Percentiles rank a stretch among this genome's conserved stretches.
phyloP scores from a whole-genome alignment of 345 rosid genomes.

The Noccaea caerulescens region DNA sequence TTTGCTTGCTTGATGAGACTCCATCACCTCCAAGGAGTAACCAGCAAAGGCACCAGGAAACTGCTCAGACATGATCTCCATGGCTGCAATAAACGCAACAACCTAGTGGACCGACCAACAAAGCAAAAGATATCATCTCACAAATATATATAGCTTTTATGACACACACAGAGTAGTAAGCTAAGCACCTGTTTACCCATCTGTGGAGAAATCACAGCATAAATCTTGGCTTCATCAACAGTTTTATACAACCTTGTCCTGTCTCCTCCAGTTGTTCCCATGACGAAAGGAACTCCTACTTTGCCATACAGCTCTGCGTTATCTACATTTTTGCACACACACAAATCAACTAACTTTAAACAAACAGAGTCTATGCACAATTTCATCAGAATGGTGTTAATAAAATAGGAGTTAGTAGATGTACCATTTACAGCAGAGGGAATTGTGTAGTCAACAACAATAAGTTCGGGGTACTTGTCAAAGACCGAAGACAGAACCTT shows the following conservation, averaged over 20 bases:
- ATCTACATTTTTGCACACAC: slow-evolving; percentile 48
- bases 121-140: slow-evolving; percentile 25
- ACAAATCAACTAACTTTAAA: not conserved
- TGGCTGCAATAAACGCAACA: slow-evolving; percentile 92
- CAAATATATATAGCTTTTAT: not conserved
- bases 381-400: no score
- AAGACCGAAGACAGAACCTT: slow-evolving; percentile 61
- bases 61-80: slow-evolving; percentile 92
- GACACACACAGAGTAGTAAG: not conserved
- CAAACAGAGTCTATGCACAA: not conserved
- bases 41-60: slow-evolving; percentile 95
- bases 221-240: slow-evolving; percentile 66
- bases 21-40: slow-evolving; percentile 85
- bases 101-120: slow-evolving; percentile 54
- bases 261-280: slow-evolving; percentile 98
- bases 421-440: slow-evolving; percentile 88
- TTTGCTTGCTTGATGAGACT: slow-evolving; percentile 90
- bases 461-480: slow-evolving; percentile 66
- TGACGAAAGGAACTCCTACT: slow-evolving; percentile 92
- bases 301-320: slow-evolving; percentile 78
- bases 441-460: slow-evolving; percentile 84
- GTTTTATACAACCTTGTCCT: slow-evolving; percentile 62
- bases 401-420: no score
- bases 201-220: slow-evolving; percentile 93
- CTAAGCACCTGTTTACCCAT: slow-evolving; percentile 88